Percentiles rank a stretch among this genome's conserved stretches.
These are phyloP conservation scores for Pseudodiploospora longispora DNA, from an alignment of 2,329 filamentous ascomycete genomes.

Conservation along the genomic window DNA sequence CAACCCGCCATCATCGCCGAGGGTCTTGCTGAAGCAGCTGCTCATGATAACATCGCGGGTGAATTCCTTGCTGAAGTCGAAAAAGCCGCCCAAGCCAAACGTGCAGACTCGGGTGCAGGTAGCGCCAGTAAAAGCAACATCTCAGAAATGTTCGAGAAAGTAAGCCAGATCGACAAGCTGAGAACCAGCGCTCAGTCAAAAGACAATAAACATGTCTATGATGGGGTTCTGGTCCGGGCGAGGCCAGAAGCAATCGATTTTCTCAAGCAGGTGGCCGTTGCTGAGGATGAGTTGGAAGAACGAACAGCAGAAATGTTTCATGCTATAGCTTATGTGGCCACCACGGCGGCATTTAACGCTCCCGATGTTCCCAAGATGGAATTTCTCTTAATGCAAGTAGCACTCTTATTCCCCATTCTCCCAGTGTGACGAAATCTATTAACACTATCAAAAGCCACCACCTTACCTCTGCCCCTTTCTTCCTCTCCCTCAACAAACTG, in stretches of 20 bases:
- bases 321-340: constrained; percentile 40
- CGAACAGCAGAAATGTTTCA: constrained; percentile 60
- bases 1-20: constrained; percentile 77
- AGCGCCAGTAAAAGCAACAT: constrained; percentile 17
- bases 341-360: constrained; percentile 52
- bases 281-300: constrained; percentile 47
- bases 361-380: constrained; percentile 66
- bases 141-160: constrained; percentile 52
- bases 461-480: constrained; percentile 64
- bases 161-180: constrained; percentile 48
- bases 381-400: constrained; percentile 59
- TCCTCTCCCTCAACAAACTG: constrained; percentile 56
- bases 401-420: neutral
- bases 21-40: constrained; percentile 66
- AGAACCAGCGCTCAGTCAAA: constrained; percentile 35
- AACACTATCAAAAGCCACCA: constrained; percentile 54
- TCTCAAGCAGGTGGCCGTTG: constrained; percentile 50
- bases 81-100: constrained; percentile 27
- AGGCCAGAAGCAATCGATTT: constrained; percentile 54
- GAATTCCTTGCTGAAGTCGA: constrained; percentile 48
- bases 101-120: constrained; percentile 1
- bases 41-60: constrained; percentile 53
- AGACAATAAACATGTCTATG: constrained; percentile 56
- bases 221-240: constrained; percentile 59
- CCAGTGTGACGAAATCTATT: neutral